Evolutionary conservation across 2,329 filamentous ascomycete species (phyloP).

Genomic region (Tolypocladium paradoxum): DNA sequence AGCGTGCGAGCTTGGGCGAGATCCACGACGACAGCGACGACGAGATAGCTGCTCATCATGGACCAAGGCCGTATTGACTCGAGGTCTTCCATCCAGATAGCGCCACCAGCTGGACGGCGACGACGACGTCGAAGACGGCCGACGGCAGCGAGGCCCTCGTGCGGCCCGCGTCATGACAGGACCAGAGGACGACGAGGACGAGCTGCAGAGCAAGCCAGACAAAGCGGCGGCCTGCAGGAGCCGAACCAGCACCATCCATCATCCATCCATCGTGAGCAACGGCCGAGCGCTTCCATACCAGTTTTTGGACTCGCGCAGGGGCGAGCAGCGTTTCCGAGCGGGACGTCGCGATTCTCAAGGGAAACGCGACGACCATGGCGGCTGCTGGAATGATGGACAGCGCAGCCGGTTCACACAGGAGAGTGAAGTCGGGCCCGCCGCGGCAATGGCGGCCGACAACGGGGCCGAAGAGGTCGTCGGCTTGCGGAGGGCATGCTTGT

Average conservation of each 20-base stretch:
- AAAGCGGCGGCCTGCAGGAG: neutral
- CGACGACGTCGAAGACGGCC: slow-evolving; percentile 9
- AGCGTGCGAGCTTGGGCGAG: slow-evolving; percentile 17
- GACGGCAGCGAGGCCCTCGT: slow-evolving; percentile 3
- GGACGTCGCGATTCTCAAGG: neutral
- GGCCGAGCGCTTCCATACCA: too few species aligned
- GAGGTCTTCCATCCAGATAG: slow-evolving; percentile 21
- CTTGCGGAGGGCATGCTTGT: neutral
- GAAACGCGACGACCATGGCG: neutral
- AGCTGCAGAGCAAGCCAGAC: slow-evolving; percentile 1
- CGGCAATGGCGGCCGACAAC: neutral
- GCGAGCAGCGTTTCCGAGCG: neutral
- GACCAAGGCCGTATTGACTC: slow-evolving; percentile 19
- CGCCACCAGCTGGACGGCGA: slow-evolving; percentile 11
- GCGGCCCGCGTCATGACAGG: neutral
- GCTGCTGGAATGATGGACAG: slow-evolving; percentile 4
- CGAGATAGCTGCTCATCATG: slow-evolving; percentile 17
- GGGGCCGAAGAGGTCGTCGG: slow-evolving; percentile 4
- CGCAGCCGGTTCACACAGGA: slow-evolving; percentile 9
- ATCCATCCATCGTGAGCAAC: neutral
- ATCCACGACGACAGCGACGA: slow-evolving; percentile 19
- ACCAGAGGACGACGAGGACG: slow-evolving; percentile 2
- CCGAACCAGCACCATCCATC: neutral
- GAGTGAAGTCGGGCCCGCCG: slow-evolving; percentile 9
- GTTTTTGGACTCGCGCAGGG: neutral